phyloP scores from a whole-genome alignment of 2,329 filamentous ascomycete genomes.

The Hypoxylon sp. region DNA sequence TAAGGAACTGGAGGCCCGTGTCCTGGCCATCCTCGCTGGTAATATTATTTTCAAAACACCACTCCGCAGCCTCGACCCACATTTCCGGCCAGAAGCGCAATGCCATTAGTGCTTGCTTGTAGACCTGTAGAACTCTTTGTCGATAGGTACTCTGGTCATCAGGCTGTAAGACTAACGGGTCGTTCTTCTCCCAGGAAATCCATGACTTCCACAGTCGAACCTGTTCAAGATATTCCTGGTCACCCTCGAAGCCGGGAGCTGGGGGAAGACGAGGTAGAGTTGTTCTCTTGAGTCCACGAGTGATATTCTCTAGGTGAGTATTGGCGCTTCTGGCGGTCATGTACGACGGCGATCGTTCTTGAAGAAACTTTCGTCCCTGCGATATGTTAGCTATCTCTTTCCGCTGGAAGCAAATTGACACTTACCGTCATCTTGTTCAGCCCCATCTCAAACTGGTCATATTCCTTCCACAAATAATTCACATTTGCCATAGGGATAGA shows the following conservation, averaged over 20 bases:
- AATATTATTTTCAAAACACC: conserved; percentile 86
- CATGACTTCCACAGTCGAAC: conserved; percentile 92
- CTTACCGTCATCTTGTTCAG: conserved; percentile 91
- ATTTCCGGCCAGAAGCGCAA: conserved; percentile 95
- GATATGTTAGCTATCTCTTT: conserved; percentile 42
- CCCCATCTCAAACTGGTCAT: conserved; percentile 95
- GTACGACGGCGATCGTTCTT: conserved; percentile 92
- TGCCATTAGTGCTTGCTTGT: conserved; percentile 94
- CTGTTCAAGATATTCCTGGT: conserved; percentile 86
- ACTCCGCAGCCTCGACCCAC: conserved; percentile 95
- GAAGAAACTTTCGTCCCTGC: conserved; percentile 93
- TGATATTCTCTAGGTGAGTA: conserved; percentile 91
- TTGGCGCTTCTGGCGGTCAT: conserved; percentile 96
- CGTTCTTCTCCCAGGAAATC: conserved; percentile 95
- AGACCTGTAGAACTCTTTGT: conserved; percentile 87
- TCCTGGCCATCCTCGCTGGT: conserved; percentile 69
- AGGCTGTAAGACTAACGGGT: conserved; percentile 86
- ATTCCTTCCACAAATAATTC: conserved; percentile 94
- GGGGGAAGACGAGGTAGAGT: conserved; percentile 87
- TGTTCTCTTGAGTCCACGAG: conserved; percentile 79
- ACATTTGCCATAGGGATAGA: conserved; percentile 87
- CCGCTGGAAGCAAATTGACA: conserved; percentile 33
- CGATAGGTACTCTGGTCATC: conserved; percentile 84
- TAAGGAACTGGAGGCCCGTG: conserved; percentile 80
- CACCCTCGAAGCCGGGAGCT: conserved; percentile 86